phyloP scores from a whole-genome alignment of 495 filamentous ascomycete genomes.

The Hypoxylon crocopeplum region DNA sequence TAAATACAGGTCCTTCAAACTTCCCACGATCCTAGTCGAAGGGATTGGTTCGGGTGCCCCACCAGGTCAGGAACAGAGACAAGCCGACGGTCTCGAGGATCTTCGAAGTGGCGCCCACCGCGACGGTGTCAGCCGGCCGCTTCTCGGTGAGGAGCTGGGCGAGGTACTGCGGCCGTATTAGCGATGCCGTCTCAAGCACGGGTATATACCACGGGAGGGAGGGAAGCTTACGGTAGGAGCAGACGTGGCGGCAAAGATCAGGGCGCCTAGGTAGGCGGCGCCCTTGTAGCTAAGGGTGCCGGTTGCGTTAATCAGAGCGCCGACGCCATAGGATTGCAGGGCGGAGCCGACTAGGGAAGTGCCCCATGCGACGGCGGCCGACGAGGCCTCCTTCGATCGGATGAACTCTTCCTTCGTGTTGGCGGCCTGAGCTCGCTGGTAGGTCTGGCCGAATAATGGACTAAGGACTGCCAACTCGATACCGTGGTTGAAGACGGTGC shows the following conservation, averaged over 20 bases:
- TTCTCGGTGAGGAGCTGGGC: constrained; percentile 88
- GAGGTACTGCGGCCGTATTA: constrained; percentile 67
- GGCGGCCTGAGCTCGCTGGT: constrained; percentile 87
- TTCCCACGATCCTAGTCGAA: constrained; percentile 58
- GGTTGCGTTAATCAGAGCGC: constrained; percentile 93
- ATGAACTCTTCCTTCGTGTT: constrained; percentile 97
- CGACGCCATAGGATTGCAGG: constrained; percentile 92
- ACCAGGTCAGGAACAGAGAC: constrained; percentile 92
- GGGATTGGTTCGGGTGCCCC: constrained; percentile 92
- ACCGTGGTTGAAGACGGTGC: constrained; percentile 92
- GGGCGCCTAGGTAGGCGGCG: constrained; percentile 86
- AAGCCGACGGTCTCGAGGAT: constrained; percentile 93
- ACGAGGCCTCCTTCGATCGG: constrained; percentile 88
- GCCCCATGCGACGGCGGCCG: constrained; percentile 88
- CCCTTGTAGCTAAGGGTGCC: constrained; percentile 95
- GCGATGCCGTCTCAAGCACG: too few species aligned
- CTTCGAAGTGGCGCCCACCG: constrained; percentile 80
- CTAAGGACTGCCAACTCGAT: constrained; percentile 70
- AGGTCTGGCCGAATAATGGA: constrained; percentile 93
- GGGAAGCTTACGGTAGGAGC: constrained; percentile 83
- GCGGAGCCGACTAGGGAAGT: constrained; percentile 87
- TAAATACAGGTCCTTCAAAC: constrained; percentile 23
- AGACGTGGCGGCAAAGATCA: constrained; percentile 90
- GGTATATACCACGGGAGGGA: too few species aligned
- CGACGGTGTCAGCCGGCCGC: constrained; percentile 86